Percentiles rank a stretch among this genome's conserved stretches.
These are phyloP conservation scores for Rhynchosporium graminicola DNA, from an alignment of 2,329 filamentous ascomycete genomes.

Conservation along the genomic window DNA sequence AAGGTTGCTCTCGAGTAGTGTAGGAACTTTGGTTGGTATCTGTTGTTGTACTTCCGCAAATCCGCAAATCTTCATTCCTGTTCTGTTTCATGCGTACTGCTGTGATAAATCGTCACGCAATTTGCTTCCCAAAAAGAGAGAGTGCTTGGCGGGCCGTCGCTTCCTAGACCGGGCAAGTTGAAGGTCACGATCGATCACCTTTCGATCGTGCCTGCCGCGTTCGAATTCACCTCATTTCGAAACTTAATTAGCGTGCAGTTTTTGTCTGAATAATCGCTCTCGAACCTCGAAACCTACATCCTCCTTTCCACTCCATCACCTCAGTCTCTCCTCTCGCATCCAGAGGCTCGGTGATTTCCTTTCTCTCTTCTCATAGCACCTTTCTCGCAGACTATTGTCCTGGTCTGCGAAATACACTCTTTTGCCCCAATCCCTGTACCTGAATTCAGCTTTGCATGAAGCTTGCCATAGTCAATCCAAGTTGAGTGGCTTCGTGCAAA, in stretches of 20 bases:
- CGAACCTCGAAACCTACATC: background rate
- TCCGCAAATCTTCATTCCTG: too few species aligned
- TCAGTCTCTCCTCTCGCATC: background rate
- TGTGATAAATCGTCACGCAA: too few species aligned
- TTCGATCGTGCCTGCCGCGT: conserved; percentile 10
- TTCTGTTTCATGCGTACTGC: too few species aligned
- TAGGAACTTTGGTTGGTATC: too few species aligned
- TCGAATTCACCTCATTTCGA: background rate
- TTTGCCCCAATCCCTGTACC: background rate
- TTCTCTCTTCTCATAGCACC: background rate
- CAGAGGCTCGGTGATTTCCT: background rate
- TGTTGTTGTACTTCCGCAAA: too few species aligned
- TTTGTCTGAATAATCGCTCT: background rate
- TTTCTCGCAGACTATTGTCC: background rate
- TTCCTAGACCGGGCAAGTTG: background rate
- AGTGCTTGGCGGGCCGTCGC: conserved; percentile 5
- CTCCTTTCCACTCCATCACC: background rate
- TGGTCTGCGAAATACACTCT: background rate
- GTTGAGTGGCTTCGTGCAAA: background rate
- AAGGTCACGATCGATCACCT: background rate
- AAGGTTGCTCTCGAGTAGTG: too few species aligned
- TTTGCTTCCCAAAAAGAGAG: background rate
- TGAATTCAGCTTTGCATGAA: conserved; percentile 2
- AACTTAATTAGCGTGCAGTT: background rate
- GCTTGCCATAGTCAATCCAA: background rate